Base-by-base conservation (phyloP, 345 rosid species). In the Physaria fendleri region DNA sequence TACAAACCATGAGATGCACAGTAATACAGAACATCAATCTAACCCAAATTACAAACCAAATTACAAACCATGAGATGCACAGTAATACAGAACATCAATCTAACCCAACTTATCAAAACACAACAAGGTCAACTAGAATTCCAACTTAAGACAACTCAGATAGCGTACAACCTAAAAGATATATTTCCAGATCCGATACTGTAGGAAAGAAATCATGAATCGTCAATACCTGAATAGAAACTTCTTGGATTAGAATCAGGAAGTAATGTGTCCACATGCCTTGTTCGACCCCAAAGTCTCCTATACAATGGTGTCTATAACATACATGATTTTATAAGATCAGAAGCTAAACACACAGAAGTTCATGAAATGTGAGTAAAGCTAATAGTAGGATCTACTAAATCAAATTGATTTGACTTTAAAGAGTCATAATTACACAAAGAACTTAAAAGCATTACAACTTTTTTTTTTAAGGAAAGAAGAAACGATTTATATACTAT, bases 191-290 rank as follows among this genome's bases (percentile, higher is more conserved):
- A 48, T 66, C 68, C 22, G 9, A 32, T 5, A 52, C 28, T 32
- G 52, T 27, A 66, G 45, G 22, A 8, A 5, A 40, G 42, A 18
- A 37, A 56, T 30, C 56, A 46, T 55, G 20, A 14, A 3, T 34
- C 5, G 1, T 40, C 23, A 5, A 18, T 48, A 93, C 99, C 97
- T 54, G 91, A 68, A 61, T 87, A 82, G 50, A 74, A 51, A 57
- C 80, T 84, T 85, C 97, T 89, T 3, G 92, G 95, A 74, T 79
- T 89, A 49, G 91, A 83, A 78, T 83, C 81, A 1, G 99, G 97
- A 59, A 86, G 88, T 57, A 93, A 64, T 45, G 78, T 62, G 53
- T 93, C 94, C 33, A 93, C 75, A 59, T 53, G 78, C 76, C 82
- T 76, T 2, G 83, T 89, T 11, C 86, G 90, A 65, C 94, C 90